phyloP scores from a whole-genome alignment of 202 grass and related monocot species.

The Setaria viridis region DNA sequence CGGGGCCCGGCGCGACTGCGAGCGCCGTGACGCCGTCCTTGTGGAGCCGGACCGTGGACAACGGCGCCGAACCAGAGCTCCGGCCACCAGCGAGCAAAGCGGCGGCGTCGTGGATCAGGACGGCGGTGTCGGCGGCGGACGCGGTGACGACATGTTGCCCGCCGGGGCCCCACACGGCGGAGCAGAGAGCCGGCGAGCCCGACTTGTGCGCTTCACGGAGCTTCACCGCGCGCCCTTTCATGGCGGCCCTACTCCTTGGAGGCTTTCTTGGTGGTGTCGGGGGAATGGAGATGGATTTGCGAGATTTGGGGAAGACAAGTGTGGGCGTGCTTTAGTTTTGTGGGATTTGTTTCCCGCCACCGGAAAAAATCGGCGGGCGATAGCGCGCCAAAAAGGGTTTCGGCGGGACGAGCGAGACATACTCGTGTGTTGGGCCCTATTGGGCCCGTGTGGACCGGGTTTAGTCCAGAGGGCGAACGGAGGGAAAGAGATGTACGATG shows the following conservation, averaged over 20 bases:
- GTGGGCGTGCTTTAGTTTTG: not conserved
- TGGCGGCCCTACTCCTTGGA: slow-evolving; percentile 1
- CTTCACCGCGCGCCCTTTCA: slow-evolving; percentile 76
- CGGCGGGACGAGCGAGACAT: too few relatives aligned
- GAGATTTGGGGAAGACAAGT: not conserved
- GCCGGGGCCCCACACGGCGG: slow-evolving; percentile 63
- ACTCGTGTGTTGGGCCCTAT: too few relatives aligned
- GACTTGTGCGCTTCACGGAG: slow-evolving; percentile 86
- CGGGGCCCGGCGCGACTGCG: slow-evolving; percentile 61
- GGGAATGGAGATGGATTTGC: not conserved
- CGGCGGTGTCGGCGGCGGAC: slow-evolving; percentile 58
- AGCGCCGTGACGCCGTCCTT: slow-evolving; percentile 88
- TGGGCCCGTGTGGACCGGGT: too few relatives aligned
- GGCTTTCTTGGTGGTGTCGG: too few relatives aligned
- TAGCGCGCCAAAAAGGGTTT: not conserved
- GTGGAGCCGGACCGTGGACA: slow-evolving; percentile 66
- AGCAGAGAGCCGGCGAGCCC: slow-evolving; percentile 61
- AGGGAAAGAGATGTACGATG: too few relatives aligned
- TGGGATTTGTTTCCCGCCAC: not conserved
- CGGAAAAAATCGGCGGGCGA: not conserved
- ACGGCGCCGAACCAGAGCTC: not conserved
- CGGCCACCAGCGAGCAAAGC: slow-evolving; percentile 30
- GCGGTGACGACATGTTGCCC: slow-evolving; percentile 72
- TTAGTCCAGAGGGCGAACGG: too few relatives aligned
- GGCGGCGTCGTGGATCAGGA: slow-evolving; percentile 75